Base-by-base conservation (phyloP, 305 asterid species). In the Ruellia speciosa region DNA sequence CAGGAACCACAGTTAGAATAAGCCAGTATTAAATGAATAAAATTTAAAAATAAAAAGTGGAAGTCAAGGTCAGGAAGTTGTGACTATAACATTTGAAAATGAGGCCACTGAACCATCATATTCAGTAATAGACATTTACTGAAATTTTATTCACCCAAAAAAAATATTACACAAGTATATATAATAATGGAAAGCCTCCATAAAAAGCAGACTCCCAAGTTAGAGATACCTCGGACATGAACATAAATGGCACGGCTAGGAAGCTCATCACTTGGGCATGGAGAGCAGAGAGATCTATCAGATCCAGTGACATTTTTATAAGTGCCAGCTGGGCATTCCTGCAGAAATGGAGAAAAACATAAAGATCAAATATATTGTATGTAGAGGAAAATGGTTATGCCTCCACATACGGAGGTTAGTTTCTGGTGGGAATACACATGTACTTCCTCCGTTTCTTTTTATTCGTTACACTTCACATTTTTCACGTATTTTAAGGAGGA, bases 321-420 rank as follows among this genome's bases (percentile, higher is more conserved):
- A 53, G 95, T 93, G 58, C 99, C 99, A 73, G 66, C 59, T 11
- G 97, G 99, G 68, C 99, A 93, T 72, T 85, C 97, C 99, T 93
- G 82, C 59, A 69, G 33, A 66, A 60, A 62, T 52, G 50, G 64
- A n/a, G 62, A 34, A 56, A 31, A 54, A 33, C 65, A 49, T 18
- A 63, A 43, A 43, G 16, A 66, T 31, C 54, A 20, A 34, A 52
- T 8, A 46, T 15, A 45, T 52, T 11, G 33, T 14, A 50, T 34
- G 18, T 52, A 64, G 39, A 9, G 58, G 58, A 56, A 40, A 56
- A 34, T 19, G 41, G 34, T 33, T 49, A 49, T 43, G 71, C 31
- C 40, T 52, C 56, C 56, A 63, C 59, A 49, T 28, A 59, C 49
- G 7, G 31, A 15, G 14, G 33, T 47, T 55, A 55, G 62, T 17